Percentiles rank a stretch among this genome's conserved stretches.
phyloP scores from a whole-genome alignment of 257 asterid species.

The Solanum pinnatisectum region DNA sequence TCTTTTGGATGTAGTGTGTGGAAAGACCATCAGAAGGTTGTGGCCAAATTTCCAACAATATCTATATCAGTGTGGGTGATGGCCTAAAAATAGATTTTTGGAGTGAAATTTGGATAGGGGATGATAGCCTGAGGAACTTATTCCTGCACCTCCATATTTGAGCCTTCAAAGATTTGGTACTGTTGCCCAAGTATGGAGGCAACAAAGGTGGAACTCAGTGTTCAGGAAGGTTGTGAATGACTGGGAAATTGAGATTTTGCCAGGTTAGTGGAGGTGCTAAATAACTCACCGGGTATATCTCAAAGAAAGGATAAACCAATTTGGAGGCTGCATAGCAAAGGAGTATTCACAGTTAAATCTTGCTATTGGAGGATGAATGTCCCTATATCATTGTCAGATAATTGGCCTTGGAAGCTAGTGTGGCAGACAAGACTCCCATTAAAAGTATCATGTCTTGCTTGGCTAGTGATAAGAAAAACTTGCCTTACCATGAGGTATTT shows the following conservation, averaged over 20 bases:
- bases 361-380: neutral
- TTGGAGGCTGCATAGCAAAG: neutral
- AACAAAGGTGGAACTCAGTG: neutral
- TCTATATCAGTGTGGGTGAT: neutral
- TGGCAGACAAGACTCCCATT: neutral
- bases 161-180: neutral
- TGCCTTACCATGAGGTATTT: neutral
- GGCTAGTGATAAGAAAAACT: neutral
- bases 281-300: neutral
- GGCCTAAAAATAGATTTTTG: neutral
- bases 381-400: neutral
- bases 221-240: neutral
- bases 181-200: neutral
- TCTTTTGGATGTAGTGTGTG: neutral
- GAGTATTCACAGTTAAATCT: neutral
- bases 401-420: neutral
- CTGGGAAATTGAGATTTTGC: neutral
- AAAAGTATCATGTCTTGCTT: neutral
- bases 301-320: neutral
- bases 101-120: neutral
- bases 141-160: neutral
- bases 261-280: neutral
- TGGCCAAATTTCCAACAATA: neutral
- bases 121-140: neutral
- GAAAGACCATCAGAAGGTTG: neutral